Conservation (phyloP, 1,284 basidiomycete genomes). For the Leccinum angustisporum region DNA sequence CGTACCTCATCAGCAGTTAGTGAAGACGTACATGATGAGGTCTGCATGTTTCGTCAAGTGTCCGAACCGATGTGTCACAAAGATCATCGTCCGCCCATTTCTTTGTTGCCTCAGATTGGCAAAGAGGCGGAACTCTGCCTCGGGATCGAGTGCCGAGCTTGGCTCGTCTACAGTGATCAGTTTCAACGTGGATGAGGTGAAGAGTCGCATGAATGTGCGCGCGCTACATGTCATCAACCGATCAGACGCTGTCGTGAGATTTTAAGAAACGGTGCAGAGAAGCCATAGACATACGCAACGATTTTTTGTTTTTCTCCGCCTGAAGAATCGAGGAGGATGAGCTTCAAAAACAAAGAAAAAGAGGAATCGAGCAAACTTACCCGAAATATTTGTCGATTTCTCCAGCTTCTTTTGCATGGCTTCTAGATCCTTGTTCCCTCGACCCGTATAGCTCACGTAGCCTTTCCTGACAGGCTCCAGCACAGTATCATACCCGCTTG, state of each 20-base stretch:
- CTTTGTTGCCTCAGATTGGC: constrained; percentile 48
- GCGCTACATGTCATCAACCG: constrained; percentile 23
- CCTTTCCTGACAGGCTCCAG: constrained; percentile 35
- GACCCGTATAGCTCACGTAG: constrained; percentile 31
- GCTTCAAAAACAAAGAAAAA: background rate
- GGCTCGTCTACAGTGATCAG: constrained; percentile 54
- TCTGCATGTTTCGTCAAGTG: constrained; percentile 65
- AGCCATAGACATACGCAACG: constrained; percentile 34
- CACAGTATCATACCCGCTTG: constrained; percentile 23
- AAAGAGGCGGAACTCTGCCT: constrained; percentile 52
- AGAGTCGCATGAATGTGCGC: constrained; percentile 45
- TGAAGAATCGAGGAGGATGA: background rate
- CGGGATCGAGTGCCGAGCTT: constrained; percentile 52
- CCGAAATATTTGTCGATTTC: constrained; percentile 39
- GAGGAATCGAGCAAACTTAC: constrained; percentile 6
- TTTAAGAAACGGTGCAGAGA: too few species aligned
- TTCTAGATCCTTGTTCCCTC: constrained; percentile 36
- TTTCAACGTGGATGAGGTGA: constrained; percentile 42
- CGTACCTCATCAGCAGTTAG: too few species aligned
- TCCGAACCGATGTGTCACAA: constrained; percentile 69
- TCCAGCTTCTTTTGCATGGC: constrained; percentile 34
- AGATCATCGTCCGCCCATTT: constrained; percentile 63
- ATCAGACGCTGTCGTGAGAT: too few species aligned
- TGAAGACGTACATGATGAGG: constrained; percentile 47
- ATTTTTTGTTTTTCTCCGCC: constrained; percentile 45